phyloP scores from a whole-genome alignment of 345 rosid species.

The Citrus inodora region DNA sequence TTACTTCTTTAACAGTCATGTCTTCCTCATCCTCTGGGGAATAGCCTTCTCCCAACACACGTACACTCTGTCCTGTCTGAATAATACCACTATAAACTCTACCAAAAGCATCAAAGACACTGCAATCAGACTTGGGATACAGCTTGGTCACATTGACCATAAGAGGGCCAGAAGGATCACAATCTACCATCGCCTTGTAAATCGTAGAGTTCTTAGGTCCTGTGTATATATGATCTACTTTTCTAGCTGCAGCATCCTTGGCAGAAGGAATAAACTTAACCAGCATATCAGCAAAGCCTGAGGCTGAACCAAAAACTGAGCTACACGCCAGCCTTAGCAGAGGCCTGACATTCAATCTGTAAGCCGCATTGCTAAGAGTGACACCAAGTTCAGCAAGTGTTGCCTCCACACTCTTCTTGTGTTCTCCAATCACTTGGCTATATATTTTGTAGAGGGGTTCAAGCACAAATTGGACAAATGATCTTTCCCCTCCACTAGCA shows the following conservation, averaged over 20 bases:
- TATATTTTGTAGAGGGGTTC: conserved; percentile 97
- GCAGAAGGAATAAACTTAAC: conserved; percentile 96
- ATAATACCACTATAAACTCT: conserved; percentile 89
- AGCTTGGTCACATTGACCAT: conserved; percentile 95
- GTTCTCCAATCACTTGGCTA: conserved; percentile 99
- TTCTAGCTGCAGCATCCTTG: conserved; percentile 72
- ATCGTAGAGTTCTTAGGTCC: conserved; percentile 72
- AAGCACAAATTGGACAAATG: conserved; percentile 89
- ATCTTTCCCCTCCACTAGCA: conserved; percentile 81
- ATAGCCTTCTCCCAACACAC: conserved; percentile 94
- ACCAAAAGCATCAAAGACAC: conserved; percentile 95
- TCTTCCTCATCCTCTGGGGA: conserved; percentile 98
- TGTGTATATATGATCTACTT: conserved; percentile 77
- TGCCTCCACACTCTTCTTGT: conserved; percentile 91
- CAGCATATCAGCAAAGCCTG: conserved; percentile 97
- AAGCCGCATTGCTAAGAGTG: conserved; percentile 85
- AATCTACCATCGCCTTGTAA: conserved; percentile 76
- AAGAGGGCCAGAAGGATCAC: conserved; percentile 87
- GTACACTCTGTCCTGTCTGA: conserved; percentile 89
- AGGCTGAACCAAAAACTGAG: conserved; percentile 89
- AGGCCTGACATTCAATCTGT: conserved; percentile 89
- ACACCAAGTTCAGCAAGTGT: conserved; percentile 96
- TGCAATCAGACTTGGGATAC: conserved; percentile 96
- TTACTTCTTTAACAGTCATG: conserved; percentile 90
- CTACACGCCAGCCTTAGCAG: conserved; percentile 89